These are phyloP conservation scores for Gastroboletus turbinatus DNA, from an alignment of 1,284 basidiomycete genomes.

Conservation along the genomic window DNA sequence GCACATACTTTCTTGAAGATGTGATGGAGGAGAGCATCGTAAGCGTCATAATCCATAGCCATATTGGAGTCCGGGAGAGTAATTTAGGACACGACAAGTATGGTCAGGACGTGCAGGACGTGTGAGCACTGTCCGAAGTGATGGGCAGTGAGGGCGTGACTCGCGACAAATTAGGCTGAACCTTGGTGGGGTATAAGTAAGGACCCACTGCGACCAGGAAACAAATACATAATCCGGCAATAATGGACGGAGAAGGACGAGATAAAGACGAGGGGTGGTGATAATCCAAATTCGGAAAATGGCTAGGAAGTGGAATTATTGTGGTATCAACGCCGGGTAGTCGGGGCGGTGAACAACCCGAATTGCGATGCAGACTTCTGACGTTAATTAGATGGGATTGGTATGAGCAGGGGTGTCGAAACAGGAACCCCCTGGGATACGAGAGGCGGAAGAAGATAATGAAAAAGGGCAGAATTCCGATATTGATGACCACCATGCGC, in stretches of 20 bases:
- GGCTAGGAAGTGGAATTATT: neutral
- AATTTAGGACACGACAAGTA: constrained; percentile 27
- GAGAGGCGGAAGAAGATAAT: neutral
- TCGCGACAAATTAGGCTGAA: neutral
- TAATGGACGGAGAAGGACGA: neutral
- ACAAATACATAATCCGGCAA: constrained; percentile 7
- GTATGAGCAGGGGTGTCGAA: neutral
- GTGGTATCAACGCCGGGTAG: neutral
- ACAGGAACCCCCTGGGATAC: constrained; percentile 7
- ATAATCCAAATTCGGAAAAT: constrained; percentile 11
- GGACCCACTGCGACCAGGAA: neutral
- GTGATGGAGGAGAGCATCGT: constrained; percentile 35
- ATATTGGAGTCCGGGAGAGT: constrained; percentile 12
- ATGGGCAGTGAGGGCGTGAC: neutral
- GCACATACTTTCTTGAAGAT: constrained; percentile 28
- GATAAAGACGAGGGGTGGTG: neutral
- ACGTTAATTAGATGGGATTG: constrained; percentile 21
- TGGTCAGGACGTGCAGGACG: constrained; percentile 19
- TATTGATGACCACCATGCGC: constrained; percentile 14
- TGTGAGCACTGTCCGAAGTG: constrained; percentile 5
- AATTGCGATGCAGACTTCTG: constrained; percentile 12
- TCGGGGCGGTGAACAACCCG: neutral
- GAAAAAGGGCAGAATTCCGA: constrained; percentile 17
- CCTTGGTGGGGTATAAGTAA: constrained; percentile 29
- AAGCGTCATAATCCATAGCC: constrained; percentile 37